Conservation (phyloP, 2,329 filamentous ascomycete species). For the Cercospora canescens region DNA sequence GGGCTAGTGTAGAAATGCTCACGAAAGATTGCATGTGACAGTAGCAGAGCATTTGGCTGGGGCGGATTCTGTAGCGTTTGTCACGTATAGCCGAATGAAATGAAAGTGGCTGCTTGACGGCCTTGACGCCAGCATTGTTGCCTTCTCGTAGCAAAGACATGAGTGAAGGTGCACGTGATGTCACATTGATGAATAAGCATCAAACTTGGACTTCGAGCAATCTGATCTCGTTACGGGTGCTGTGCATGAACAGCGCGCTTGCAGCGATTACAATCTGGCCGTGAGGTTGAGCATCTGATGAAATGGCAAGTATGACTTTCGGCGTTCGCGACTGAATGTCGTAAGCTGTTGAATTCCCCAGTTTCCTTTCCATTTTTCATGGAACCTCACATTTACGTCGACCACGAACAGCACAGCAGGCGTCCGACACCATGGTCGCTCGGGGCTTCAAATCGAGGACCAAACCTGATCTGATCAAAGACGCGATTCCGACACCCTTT, state of each 20-base stretch:
- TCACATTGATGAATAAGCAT: neutral
- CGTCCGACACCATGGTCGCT: neutral
- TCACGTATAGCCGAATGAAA: conserved; percentile 8
- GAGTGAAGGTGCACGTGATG: neutral
- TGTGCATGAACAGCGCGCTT: neutral
- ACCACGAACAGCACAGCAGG: neutral
- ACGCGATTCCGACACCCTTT: conserved; percentile 58
- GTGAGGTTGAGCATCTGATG: neutral
- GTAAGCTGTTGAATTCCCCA: neutral
- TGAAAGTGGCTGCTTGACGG: conserved; percentile 2
- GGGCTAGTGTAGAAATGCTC: conserved; percentile 10
- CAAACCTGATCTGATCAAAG: neutral
- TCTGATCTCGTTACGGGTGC: neutral
- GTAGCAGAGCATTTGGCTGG: conserved; percentile 6
- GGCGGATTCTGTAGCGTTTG: conserved; percentile 7
- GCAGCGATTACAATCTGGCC: neutral
- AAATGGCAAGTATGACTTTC: neutral
- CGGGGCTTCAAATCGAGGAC: neutral
- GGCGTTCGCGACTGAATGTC: neutral
- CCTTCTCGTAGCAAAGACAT: too few relatives aligned
- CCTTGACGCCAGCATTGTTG: neutral
- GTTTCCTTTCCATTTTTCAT: neutral
- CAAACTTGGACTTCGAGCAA: neutral
- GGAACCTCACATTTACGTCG: neutral
- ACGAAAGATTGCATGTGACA: conserved; percentile 8